Percentiles rank a stretch among this genome's conserved stretches.
phyloP scores from a whole-genome alignment of 139 green algal genomes.

The Zygnema circumcarinatum region DNA sequence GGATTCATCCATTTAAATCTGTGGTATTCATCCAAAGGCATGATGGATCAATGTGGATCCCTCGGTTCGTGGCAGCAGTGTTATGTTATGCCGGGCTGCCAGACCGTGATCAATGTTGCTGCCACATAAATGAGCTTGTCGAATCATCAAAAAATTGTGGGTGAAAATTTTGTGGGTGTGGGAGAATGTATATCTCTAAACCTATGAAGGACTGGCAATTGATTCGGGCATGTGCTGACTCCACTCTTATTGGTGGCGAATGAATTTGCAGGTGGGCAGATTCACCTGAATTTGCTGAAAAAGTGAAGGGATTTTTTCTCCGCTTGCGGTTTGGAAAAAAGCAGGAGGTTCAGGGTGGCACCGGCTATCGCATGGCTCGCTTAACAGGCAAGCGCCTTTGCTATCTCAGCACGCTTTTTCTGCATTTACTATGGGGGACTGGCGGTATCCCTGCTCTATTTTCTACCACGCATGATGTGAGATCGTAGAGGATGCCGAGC shows the following conservation, averaged over 20 bases:
- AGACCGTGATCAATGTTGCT: too few species aligned
- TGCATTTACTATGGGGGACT: conserved; percentile 3
- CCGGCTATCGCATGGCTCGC: conserved; percentile 33
- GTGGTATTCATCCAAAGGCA: too few species aligned
- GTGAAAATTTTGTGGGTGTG: too few species aligned
- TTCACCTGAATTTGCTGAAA: background rate
- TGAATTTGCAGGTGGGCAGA: conserved; percentile 12
- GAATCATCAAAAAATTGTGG: too few species aligned
- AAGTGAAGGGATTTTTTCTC: conserved; percentile 40
- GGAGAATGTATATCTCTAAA: too few species aligned
- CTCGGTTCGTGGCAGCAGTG: too few species aligned
- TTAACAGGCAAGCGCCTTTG: conserved; percentile 6
- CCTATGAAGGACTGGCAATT: too few species aligned
- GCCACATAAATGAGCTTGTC: too few species aligned
- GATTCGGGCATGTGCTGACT: too few species aligned
- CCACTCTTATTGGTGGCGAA: background rate
- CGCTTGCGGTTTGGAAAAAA: conserved; percentile 42
- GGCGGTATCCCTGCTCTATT: background rate
- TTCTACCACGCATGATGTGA: conserved; percentile 17
- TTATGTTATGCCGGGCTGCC: too few species aligned
- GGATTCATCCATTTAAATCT: too few species aligned
- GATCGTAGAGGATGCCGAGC: background rate
- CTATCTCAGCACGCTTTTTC: conserved; percentile 6
- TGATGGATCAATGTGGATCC: too few species aligned
- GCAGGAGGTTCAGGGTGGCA: conserved; percentile 15